These are phyloP conservation scores for Zygosaccharomyces pseudobailii DNA, from an alignment of 1,139 yeast species.

Conservation along the genomic window DNA sequence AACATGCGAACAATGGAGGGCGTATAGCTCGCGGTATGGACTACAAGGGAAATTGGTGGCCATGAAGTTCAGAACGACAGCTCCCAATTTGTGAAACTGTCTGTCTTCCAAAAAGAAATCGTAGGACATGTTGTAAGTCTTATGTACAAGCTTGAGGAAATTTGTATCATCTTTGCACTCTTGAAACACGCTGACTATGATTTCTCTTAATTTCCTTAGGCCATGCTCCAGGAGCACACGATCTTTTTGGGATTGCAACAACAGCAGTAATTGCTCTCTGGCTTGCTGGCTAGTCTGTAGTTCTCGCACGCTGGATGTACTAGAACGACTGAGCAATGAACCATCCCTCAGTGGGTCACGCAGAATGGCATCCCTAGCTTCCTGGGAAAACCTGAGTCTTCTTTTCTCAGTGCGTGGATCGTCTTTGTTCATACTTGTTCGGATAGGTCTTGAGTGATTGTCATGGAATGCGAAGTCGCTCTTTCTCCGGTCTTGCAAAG, in stretches of 20 bases:
- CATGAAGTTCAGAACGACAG: conserved; percentile 9
- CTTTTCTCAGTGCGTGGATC: conserved; percentile 8
- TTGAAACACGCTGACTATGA: conserved; percentile 14
- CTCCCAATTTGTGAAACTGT: conserved; percentile 9
- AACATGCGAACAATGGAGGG: conserved; percentile 9
- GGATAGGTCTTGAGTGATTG: not conserved
- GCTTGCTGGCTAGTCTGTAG: conserved; percentile 8
- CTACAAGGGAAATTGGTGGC: conserved; percentile 4
- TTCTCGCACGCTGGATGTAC: conserved; percentile 2
- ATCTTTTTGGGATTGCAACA: conserved; percentile 2
- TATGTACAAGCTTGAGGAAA: conserved; percentile 6
- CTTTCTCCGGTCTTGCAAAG: not conserved
- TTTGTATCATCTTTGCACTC: conserved; percentile 3
- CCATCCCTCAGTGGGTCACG: conserved; percentile 17
- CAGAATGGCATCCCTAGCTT: conserved; percentile 12
- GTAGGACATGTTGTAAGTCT: conserved; percentile 16
- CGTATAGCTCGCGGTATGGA: conserved; percentile 4
- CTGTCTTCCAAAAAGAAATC: conserved; percentile 8
- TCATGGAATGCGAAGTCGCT: not conserved
- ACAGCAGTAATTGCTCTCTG: conserved; percentile 9
- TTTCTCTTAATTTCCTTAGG: conserved; percentile 21
- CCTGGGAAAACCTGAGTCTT: conserved; percentile 17
- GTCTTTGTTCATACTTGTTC: not conserved
- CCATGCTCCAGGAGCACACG: conserved; percentile 16
- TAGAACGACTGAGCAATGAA: conserved; percentile 16